Evolutionary conservation across 257 asterid species (phyloP).

Genomic region (Solanum ossicruentum): DNA sequence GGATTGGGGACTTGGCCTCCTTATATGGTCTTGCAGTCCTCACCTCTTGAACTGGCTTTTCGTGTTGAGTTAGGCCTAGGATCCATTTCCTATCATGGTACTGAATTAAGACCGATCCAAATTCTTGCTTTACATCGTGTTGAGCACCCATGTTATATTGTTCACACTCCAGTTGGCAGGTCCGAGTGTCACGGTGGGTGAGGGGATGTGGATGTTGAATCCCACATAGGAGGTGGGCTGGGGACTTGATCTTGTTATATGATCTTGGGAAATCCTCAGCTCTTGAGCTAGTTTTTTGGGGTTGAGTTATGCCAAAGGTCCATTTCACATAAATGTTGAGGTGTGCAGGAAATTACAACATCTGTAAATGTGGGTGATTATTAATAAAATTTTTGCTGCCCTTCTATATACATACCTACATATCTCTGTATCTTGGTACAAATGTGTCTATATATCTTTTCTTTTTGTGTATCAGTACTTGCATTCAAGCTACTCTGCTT

Average conservation of each 20-base stretch:
- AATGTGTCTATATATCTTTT: background rate
- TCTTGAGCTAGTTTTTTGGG: background rate
- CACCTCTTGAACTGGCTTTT: background rate
- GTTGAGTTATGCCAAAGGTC: background rate
- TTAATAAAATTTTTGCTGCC: background rate
- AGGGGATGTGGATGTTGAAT: background rate
- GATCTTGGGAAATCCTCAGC: background rate
- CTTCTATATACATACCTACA: background rate
- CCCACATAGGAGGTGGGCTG: background rate
- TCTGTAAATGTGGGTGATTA: background rate
- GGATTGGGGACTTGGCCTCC: background rate
- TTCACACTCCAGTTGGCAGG: background rate
- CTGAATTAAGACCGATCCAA: background rate
- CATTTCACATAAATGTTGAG: background rate
- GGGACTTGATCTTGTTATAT: background rate
- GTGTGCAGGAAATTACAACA: background rate
- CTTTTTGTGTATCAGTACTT: background rate
- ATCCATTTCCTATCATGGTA: background rate
- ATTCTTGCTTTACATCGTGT: background rate
- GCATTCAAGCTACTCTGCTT: background rate
- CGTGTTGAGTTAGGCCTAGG: background rate
- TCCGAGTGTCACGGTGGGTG: background rate
- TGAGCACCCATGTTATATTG: background rate
- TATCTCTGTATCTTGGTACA: background rate
- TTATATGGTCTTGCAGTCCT: background rate